Evolutionary conservation across 768 basidiomycete species (phyloP), one percentile per base, ranked within the genome.

Genomic region (Tricholoma sp.): DNA sequence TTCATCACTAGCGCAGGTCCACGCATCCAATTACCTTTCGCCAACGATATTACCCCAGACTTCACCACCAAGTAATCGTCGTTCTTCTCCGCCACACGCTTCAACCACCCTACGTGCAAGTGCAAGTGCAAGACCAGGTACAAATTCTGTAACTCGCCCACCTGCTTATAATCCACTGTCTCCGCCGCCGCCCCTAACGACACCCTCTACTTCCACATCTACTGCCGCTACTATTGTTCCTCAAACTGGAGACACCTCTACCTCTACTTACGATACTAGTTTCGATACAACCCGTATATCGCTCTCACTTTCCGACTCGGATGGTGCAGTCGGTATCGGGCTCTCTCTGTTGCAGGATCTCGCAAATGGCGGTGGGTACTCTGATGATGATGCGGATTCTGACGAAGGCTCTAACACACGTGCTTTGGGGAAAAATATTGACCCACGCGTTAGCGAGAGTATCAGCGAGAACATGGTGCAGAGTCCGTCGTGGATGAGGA

Each of bases 241-340:
- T 41, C 47, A 41, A 10, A 8, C 41, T 7, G 18, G 24, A 24
- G 39, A 39, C 11, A 24, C 58, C 9, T 18, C 50, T 7, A 57
- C 53, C 21, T 4, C 52, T 35, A 46, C 54, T 37, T 29, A 50
- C 18, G 59, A 60, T 18, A 49, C 63, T 1, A 49, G 62, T 22
- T 46, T 50, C 57, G 41, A 49, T 22, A 41, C 27, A 45, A 24
- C 19, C 35, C 51, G 39, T 31, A 43, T 56, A 12, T 55, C 76
- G 12, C 46, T 69, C 12, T 50, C 66, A 0, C 51, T 74, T 2
- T 67, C 61, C 58, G 66, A 63, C 37, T 82, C 81, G 1, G 86
- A 87, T 57, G 86, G 82, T 3, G 81, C 83, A 51, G 73, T 80
- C 0, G 89, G 84, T 0, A 90, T 91, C 35, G 89, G 89, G 1